Evolutionary conservation across 2,329 filamentous ascomycete genomes (phyloP).

Genomic region (Xylaria hypoxylon): DNA sequence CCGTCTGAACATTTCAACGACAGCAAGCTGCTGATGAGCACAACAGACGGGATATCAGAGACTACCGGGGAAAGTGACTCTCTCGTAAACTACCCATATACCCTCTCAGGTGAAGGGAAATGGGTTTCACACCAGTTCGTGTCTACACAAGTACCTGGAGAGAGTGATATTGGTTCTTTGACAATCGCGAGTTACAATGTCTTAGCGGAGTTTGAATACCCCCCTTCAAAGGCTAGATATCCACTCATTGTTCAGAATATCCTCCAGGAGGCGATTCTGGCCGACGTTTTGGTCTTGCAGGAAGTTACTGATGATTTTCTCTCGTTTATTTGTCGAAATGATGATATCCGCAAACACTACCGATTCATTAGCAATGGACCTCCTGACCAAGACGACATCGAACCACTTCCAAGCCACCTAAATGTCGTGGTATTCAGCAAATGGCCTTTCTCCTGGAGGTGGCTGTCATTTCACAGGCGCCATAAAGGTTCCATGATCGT

Average conservation of each 20-base stretch:
- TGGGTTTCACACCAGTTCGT: slow-evolving; percentile 39
- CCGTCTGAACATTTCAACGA: slow-evolving; percentile 37
- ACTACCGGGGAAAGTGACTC: not conserved
- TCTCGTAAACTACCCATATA: slow-evolving; percentile 39
- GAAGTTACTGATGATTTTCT: slow-evolving; percentile 75
- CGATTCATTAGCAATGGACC: slow-evolving; percentile 69
- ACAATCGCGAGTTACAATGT: slow-evolving; percentile 64
- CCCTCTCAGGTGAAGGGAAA: slow-evolving; percentile 36
- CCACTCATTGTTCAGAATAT: slow-evolving; percentile 59
- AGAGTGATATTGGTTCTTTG: slow-evolving; percentile 41
- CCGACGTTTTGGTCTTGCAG: slow-evolving; percentile 67
- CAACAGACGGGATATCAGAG: slow-evolving; percentile 5
- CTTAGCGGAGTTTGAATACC: slow-evolving; percentile 62
- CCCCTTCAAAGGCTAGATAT: slow-evolving; percentile 57
- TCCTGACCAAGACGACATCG: slow-evolving; percentile 62
- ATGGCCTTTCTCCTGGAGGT: slow-evolving; percentile 66
- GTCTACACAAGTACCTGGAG: slow-evolving; percentile 4
- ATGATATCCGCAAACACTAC: slow-evolving; percentile 61
- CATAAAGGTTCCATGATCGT: slow-evolving; percentile 70
- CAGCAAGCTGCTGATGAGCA: slow-evolving; percentile 5
- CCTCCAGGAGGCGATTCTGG: slow-evolving; percentile 55
- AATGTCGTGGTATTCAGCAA: slow-evolving; percentile 72
- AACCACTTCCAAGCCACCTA: slow-evolving; percentile 68
- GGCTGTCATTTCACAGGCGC: slow-evolving; percentile 63
- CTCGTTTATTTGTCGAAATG: slow-evolving; percentile 62